A percentile compares a stretch with the other conserved stretches of the same genome.
These are phyloP conservation scores for Thalassiosira oceanica DNA, from an alignment of 352 stramenopile genomes.

Conservation along the genomic window DNA sequence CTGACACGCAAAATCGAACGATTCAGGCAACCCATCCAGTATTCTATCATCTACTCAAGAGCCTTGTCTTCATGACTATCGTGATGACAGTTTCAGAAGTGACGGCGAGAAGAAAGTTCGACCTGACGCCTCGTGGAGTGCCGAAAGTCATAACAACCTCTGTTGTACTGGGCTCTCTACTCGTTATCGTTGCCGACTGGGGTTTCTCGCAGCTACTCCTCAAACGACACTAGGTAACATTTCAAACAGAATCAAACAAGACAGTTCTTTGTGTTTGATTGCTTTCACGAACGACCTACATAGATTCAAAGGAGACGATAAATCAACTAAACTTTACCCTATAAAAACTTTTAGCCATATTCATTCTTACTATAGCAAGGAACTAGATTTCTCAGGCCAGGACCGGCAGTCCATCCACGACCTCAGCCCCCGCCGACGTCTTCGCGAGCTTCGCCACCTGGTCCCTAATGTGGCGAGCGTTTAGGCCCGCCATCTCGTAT, in stretches of 20 bases:
- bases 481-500: slow-evolving; percentile 86
- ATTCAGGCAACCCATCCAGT: slow-evolving; percentile 74
- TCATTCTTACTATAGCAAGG: slow-evolving; percentile 4
- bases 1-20: no score
- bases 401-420: no score
- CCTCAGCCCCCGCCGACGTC: slow-evolving; percentile 31
- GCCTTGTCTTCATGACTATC: slow-evolving; percentile 62
- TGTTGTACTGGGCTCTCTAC: slow-evolving; percentile 63
- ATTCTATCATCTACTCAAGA: slow-evolving; percentile 64
- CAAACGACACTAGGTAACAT: slow-evolving; percentile 54
- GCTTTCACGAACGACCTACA: no score
- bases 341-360: no score
- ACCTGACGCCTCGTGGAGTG: slow-evolving; percentile 65
- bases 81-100: slow-evolving; percentile 69
- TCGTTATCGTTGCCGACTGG: slow-evolving; percentile 78
- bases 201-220: slow-evolving; percentile 71
- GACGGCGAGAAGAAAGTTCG: slow-evolving; percentile 35
- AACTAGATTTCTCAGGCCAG: neutral
- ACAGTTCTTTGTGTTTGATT: no score
- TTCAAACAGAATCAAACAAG: no score
- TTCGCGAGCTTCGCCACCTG: slow-evolving; percentile 72
- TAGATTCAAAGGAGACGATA: no score
- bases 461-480: slow-evolving; percentile 82
- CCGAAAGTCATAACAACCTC: slow-evolving; percentile 69
- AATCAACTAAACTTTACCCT: no score